phyloP scores from a whole-genome alignment of 2,329 filamentous ascomycete species.

The Ceratocystis colombiana region DNA sequence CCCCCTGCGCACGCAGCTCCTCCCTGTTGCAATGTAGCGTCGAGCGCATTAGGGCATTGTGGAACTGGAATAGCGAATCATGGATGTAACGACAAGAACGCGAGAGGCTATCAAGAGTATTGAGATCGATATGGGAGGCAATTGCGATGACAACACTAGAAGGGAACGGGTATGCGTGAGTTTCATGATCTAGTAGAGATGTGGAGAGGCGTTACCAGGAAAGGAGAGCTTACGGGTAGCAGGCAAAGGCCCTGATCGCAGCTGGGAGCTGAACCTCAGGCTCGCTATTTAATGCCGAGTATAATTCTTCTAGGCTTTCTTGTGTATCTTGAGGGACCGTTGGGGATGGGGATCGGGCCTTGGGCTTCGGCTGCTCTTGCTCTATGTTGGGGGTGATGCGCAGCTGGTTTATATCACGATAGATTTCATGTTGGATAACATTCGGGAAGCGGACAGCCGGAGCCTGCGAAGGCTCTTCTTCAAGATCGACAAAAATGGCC shows the following conservation, averaged over 20 bases:
- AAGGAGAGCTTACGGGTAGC: conserved; percentile 32
- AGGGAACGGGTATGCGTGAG: conserved; percentile 16
- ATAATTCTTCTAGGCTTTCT: conserved; percentile 22
- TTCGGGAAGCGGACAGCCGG: conserved; percentile 19
- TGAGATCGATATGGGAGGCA: conserved; percentile 70
- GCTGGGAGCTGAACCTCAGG: conserved; percentile 20
- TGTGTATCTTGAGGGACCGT: conserved; percentile 7
- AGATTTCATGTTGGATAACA: conserved; percentile 20
- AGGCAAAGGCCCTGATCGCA: conserved; percentile 30
- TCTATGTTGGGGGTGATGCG: conserved; percentile 12
- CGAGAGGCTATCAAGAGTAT: conserved; percentile 73
- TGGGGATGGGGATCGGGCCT: background rate
- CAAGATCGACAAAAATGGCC: conserved; percentile 29
- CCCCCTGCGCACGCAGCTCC: conserved; percentile 42
- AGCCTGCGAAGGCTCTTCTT: conserved; percentile 27
- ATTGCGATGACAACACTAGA: conserved; percentile 66
- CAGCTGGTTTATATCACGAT: conserved; percentile 18
- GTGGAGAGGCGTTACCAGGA: no score
- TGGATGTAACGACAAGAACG: conserved; percentile 73
- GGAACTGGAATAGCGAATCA: conserved; percentile 66
- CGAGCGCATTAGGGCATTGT: conserved; percentile 58
- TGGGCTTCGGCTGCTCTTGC: background rate
- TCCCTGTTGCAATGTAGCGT: conserved; percentile 77
- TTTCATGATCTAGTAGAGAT: background rate
- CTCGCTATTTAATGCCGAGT: conserved; percentile 21